Evolutionary conservation across 495 filamentous ascomycete genomes (phyloP), one percentile per base, ranked within the genome.

Genomic region (Penicillium goetzii): DNA sequence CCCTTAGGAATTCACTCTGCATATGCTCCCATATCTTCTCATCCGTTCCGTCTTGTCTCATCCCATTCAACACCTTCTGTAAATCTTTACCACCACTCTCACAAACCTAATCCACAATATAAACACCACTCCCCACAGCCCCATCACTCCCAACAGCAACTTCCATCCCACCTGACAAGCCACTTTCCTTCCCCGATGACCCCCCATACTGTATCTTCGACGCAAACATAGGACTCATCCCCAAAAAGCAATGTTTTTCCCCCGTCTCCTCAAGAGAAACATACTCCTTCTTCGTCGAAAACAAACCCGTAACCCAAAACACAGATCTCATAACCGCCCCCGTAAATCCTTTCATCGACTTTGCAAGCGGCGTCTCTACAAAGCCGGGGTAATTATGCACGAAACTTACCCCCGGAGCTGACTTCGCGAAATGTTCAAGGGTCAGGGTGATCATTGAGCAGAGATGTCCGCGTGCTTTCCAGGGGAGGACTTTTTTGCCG

Each of bases 381-480:
- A 77, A 62, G 2, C 80, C 78, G 3, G 78, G 80, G 59, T 70
- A 81, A 25, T 64, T 67, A 58, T 80, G 78, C 8, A 80, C 62
- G 55, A 77, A 80, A 41, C 68, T 72, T 4, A 80, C 68, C 0
- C 33, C 57, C 0, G 71, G 76, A 28, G 77, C 47, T 0, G 23
- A 36, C 2, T 59, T 55, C 0, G 76, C 73, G 0, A 81, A 52
- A n/a, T 73, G 63, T 43, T 78, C 76, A 11, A 59, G 32, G 14
- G 43, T 45, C 0, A 59, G 57, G 6, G 57, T 47, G 9, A 45
- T 59, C 57, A 59, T 72, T 64, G 21, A 71, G 68, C 15, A 67
- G 73, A 38, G 68, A 59, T 32, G 74, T 61, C 61, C 56, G 0
- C 30, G 30, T 3, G 53, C 26, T 15, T 49, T 19, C 15, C 45